These are phyloP conservation scores for Cladophialophora immunda DNA, from an alignment of 2,329 filamentous ascomycete genomes.

Conservation along the genomic window DNA sequence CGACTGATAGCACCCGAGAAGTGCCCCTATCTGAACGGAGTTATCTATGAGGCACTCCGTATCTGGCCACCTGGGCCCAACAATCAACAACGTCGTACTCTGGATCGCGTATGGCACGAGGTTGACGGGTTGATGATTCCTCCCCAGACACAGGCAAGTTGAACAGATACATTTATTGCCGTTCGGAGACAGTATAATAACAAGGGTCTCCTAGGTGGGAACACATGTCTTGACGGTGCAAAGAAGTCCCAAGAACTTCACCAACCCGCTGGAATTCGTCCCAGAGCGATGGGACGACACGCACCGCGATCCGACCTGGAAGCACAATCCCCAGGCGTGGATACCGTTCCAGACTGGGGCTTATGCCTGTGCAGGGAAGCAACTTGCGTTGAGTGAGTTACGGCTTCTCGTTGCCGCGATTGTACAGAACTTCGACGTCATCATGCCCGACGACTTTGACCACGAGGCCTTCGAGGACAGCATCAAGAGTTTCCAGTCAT, in stretches of 20 bases:
- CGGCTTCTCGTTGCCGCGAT: neutral
- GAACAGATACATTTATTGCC: neutral
- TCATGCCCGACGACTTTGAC: conserved; percentile 2
- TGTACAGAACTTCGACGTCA: conserved; percentile 1
- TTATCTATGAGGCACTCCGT: neutral
- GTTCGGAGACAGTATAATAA: neutral
- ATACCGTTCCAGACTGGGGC: neutral
- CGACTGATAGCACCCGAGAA: neutral
- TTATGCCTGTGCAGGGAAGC: conserved; percentile 1
- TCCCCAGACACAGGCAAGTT: neutral
- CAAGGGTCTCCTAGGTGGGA: neutral
- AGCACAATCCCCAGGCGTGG: neutral
- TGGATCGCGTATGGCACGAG: neutral
- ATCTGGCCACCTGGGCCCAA: conserved; percentile 6
- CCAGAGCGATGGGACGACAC: conserved; percentile 5
- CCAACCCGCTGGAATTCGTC: conserved; percentile 2
- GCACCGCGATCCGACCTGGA: conserved; percentile 5
- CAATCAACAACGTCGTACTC: conserved; percentile 1
- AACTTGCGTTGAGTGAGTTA: conserved; percentile 4
- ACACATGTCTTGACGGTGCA: neutral
- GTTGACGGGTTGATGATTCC: neutral
- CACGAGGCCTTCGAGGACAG: neutral
- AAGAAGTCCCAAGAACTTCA: neutral
- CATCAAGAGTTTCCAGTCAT: neutral
- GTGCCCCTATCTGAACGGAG: neutral